Percentiles rank a stretch among this genome's conserved stretches.
Conservation (phyloP, 2,329 filamentous ascomycete species). For the Alternaria consortialis region DNA sequence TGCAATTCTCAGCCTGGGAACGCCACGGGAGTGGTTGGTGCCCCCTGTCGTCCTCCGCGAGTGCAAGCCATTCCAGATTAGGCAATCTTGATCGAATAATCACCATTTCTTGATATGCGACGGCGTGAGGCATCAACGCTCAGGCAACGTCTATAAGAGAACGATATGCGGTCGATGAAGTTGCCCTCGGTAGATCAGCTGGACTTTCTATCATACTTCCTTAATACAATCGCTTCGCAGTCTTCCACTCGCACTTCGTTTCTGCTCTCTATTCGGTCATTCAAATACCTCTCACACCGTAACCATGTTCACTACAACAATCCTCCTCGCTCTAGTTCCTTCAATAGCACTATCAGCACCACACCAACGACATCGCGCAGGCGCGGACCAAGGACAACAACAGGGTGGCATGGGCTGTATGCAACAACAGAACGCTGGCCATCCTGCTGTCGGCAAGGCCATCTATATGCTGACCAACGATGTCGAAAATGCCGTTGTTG, state of each 20-base stretch:
- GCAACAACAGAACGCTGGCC: constrained; percentile 6
- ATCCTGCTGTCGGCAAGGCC: constrained; percentile 52
- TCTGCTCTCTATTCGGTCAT: background rate
- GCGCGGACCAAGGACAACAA: background rate
- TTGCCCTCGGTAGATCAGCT: background rate
- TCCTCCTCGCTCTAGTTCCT: constrained; percentile 15
- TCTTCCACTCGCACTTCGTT: background rate
- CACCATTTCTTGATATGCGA: background rate
- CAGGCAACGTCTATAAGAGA: background rate
- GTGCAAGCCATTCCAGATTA: background rate
- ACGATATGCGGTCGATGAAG: background rate
- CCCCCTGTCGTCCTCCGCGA: background rate
- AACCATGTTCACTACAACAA: background rate
- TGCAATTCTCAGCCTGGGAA: background rate
- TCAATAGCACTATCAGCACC: constrained; percentile 14
- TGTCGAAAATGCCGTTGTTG: constrained; percentile 60
- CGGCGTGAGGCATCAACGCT: background rate
- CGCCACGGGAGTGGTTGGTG: background rate
- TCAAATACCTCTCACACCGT: background rate
- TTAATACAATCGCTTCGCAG: background rate
- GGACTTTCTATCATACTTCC: background rate
- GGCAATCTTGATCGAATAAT: constrained; percentile 26
- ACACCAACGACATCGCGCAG: constrained; percentile 1
- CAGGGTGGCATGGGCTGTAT: constrained; percentile 9
- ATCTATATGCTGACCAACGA: constrained; percentile 67